Evolutionary conservation across 257 asterid species (phyloP).

Genomic region (Solanum medicagineum): DNA sequence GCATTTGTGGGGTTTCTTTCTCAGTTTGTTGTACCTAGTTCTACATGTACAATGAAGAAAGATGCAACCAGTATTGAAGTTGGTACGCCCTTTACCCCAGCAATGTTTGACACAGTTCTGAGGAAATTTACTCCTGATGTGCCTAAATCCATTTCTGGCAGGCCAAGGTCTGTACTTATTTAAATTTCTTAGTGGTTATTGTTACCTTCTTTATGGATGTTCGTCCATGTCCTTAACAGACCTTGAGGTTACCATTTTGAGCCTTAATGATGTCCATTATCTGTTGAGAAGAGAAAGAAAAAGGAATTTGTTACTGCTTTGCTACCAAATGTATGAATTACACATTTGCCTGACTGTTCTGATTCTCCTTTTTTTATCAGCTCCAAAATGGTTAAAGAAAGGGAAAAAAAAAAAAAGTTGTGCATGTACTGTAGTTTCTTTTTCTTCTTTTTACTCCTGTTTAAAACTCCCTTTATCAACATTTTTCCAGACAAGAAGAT

Average conservation of each 20-base stretch:
- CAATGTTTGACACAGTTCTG: slow-evolving; percentile 67
- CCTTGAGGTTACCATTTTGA: not conserved
- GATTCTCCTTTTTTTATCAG: not conserved
- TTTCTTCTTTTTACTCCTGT: not conserved
- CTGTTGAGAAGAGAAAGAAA: not conserved
- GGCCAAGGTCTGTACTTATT: slow-evolving; percentile 55
- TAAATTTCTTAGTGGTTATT: not conserved
- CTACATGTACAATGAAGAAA: slow-evolving; percentile 33
- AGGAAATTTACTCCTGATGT: slow-evolving; percentile 80
- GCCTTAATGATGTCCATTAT: not conserved
- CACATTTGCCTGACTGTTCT: not conserved
- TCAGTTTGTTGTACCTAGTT: slow-evolving; percentile 51
- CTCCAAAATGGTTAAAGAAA: not conserved
- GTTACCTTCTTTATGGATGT: not conserved
- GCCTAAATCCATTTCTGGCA: slow-evolving; percentile 36
- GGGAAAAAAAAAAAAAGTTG: not conserved
- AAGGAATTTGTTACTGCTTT: not conserved
- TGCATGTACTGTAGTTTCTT: not conserved
- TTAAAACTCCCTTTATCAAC: not conserved
- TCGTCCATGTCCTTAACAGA: not conserved
- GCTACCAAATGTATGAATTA: not conserved
- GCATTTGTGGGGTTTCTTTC: slow-evolving; percentile 65
- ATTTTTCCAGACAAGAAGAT: slow-evolving; percentile 76
- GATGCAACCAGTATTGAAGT: slow-evolving; percentile 36
- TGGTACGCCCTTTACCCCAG: slow-evolving; percentile 60